Base-by-base conservation (phyloP, 441 rosid species). In the Pelargonium australe region DNA sequence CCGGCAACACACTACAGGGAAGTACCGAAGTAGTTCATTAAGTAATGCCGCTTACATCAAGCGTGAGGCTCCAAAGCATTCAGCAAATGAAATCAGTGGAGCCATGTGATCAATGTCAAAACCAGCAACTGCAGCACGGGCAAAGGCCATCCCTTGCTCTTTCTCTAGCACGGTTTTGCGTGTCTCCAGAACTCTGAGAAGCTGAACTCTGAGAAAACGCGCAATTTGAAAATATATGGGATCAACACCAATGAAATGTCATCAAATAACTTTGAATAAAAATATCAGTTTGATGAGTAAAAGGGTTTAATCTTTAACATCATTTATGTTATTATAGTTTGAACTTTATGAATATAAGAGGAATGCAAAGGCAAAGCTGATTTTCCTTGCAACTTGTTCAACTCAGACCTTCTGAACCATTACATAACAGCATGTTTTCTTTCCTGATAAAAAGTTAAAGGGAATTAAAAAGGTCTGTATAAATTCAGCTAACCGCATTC, bases 81-180 rank as follows among this genome's bases (percentile, higher is more conserved):
- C 91, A 66, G 96, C 84, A 78, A 95, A 95, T 57, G 86, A 86
- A 77, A 86, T 81, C 75, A 95, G 69, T 73, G 92, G 84, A 13
- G 82, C 68, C 89, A 95, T 84, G 73, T 83, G 82, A 73, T 87
- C 95, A 85, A 86, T 74, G 63, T 87, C 95, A 74, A 89, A 95
- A 82, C 97, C 92, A 81, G 99, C 99, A 80, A 97, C 99, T 14
- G 78, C 91, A 79, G 99, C 97, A 71, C 98, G 93, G 49, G 99
- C 99, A 81, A 95, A 95, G 70, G 98, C 98, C 99, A 95, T 95
- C 60, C 97, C 99, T 81, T 95, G 98, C 81, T 95, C 99, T 80
- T 92, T 92, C 83, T 86, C 98, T 68, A 95, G 81, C 75, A 83
- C 81, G 63, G 77, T 81, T 83, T 77, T 89, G 67, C 99, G 86